Conservation (phyloP, 2,329 filamentous ascomycete genomes). For the Simplicillium sp. region DNA sequence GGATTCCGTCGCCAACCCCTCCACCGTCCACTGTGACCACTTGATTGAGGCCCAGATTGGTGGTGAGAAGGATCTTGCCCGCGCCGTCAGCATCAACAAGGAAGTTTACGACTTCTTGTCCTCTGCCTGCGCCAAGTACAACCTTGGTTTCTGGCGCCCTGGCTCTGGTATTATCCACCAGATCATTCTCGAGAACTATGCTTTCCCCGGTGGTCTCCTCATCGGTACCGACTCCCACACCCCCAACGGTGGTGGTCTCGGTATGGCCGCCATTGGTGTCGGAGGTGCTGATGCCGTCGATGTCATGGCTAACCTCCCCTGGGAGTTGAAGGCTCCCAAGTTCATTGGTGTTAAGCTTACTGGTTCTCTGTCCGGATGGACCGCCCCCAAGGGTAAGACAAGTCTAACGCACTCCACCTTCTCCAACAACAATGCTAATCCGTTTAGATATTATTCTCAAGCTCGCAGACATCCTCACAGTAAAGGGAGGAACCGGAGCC, state of each 20-base stretch:
- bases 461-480: conserved; percentile 91
- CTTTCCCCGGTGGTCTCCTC: conserved; percentile 94
- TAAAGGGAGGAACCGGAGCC: conserved; percentile 93
- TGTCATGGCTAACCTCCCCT: conserved; percentile 93
- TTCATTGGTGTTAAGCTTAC: conserved; percentile 94
- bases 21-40: conserved; percentile 97
- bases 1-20: conserved; percentile 87
- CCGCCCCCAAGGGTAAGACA: conserved; percentile 73
- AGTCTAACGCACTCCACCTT: conserved; percentile 2
- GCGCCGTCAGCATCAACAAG: conserved; percentile 92
- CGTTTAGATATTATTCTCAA: conserved; percentile 83
- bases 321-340: conserved; percentile 98
- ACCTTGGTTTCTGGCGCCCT: conserved; percentile 99
- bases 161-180: conserved; percentile 99
- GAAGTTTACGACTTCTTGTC: conserved; percentile 98
- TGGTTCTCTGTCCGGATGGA: conserved; percentile 83
- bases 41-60: conserved; percentile 97
- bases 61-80: conserved; percentile 84
- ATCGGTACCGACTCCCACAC: conserved; percentile 98
- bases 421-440: conserved; percentile 7
- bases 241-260: conserved; percentile 91
- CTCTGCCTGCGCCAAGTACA: conserved; percentile 93
- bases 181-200: conserved; percentile 97
- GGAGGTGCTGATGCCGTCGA: conserved; percentile 98
- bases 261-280: conserved; percentile 91